Percentiles rank a stretch among this genome's conserved stretches.
Evolutionary conservation across 78 protist genomes (phyloP).

Genomic region (Emiliania huxleyi): DNA sequence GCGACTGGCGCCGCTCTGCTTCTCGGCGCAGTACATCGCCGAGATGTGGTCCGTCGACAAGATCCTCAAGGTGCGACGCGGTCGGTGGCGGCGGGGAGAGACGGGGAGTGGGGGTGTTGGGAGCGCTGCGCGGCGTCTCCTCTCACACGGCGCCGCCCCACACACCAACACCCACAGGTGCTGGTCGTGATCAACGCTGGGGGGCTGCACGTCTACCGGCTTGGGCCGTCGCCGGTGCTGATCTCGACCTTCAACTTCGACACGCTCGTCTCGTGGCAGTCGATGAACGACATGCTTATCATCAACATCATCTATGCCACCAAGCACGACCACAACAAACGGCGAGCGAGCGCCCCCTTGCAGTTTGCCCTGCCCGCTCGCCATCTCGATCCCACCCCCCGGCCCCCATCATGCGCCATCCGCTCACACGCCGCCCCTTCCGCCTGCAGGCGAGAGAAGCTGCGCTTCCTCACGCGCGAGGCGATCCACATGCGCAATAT

Average conservation of each 20-base stretch:
- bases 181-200: not conserved
- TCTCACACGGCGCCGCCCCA: too few species aligned
- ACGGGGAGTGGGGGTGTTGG: too few species aligned
- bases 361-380: too few species aligned
- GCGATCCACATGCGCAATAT: not conserved
- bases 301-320: not conserved
- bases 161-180: too few species aligned
- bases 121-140: too few species aligned
- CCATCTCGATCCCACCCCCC: too few species aligned
- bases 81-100: too few species aligned
- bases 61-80: not conserved
- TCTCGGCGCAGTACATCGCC: not conserved
- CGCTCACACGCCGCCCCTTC: too few species aligned
- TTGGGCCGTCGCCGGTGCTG: not conserved
- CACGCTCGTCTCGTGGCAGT: not conserved
- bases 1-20: conserved; percentile 4
- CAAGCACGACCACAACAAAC: not conserved
- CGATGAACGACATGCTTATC: not conserved
- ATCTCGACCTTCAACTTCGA: not conserved
- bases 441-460: not conserved
- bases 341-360: too few species aligned
- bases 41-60: conserved; percentile 3
- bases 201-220: not conserved
- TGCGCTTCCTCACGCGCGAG: not conserved
- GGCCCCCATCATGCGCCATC: too few species aligned